Base-by-base conservation (phyloP, 176 grass and related monocot genomes). In the Coix lacrymajobi region DNA sequence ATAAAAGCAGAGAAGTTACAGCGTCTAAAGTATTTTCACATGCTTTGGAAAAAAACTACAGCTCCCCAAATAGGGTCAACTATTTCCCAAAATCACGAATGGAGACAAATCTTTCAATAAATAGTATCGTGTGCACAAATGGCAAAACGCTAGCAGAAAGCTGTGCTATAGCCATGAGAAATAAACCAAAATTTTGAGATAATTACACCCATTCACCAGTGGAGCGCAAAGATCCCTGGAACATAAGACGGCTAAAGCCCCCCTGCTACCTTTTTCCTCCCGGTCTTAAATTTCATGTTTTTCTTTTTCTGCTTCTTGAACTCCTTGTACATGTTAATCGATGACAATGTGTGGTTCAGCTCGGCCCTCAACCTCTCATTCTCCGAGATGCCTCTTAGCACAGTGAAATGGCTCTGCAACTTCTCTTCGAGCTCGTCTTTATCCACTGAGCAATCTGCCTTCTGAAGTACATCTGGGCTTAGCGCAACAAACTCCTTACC, bases 361-460 rank as follows among this genome's bases (percentile, higher is more conserved):
- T 99, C 91, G 0, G 83, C 36, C 80, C 90, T 91, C 81, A 99
- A 60, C 60, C 87, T 90, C 73, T 92, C 93, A 75, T 99, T 99
- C 73, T 99, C 96, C 0, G 73, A 78, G 22, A 96, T 94, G 26
- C 86, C 85, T 78, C 75, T 73, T 32, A 96, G 83, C 14, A 99
- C 83, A 7, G 41, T 25, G 36, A 96, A 99, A 89, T 96, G 96
- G 33, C 67, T 88, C 69, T 90, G 74, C 66, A 99, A 81, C 82
- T 84, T 99, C 51, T 77, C 54, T 87, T 86, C 78, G 25, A 91
- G 77, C 44, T 79, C 81, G 32, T 87, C 80, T 62, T 92, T 88
- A 63, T 57, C 89, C 33, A 87, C 48, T 10, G 36, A 9, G 58
- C 46, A 83, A 62, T 87, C 85, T 79, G 79, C 87, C 54, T 76